Evolutionary conservation across 768 basidiomycete species (phyloP).

Genomic region (Cystoderma amianthinum): DNA sequence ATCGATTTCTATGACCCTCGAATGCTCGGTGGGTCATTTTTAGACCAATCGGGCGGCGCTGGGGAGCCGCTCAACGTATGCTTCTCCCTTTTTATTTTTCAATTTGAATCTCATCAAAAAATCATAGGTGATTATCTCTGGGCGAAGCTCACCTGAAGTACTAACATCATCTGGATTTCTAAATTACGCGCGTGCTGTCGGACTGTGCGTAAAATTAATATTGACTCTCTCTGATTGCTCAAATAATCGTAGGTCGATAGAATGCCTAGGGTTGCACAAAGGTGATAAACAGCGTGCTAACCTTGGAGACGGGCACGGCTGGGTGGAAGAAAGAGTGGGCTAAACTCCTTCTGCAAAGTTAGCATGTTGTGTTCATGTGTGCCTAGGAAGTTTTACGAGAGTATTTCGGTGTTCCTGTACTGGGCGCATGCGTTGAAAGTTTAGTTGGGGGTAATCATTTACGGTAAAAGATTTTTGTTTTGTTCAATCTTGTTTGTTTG

Average conservation of each 20-base stretch:
- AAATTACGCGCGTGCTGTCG: slow-evolving; percentile 46
- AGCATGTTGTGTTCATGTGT: too few relatives aligned
- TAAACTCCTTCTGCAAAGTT: too few relatives aligned
- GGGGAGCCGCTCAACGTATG: slow-evolving; percentile 20
- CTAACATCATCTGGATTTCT: slow-evolving; percentile 39
- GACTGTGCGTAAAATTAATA: slow-evolving; percentile 29
- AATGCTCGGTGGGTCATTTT: slow-evolving; percentile 11
- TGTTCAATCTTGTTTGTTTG: neutral
- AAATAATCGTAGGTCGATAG: slow-evolving; percentile 26
- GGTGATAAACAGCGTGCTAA: slow-evolving; percentile 54
- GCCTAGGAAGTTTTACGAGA: slow-evolving; percentile 62
- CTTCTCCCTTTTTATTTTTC: slow-evolving; percentile 12
- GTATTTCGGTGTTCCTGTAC: slow-evolving; percentile 55
- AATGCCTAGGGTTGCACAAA: slow-evolving; percentile 60
- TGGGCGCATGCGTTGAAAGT: slow-evolving; percentile 68
- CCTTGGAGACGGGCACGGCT: slow-evolving; percentile 64
- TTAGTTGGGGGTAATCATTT: slow-evolving; percentile 66
- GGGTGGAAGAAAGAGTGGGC: slow-evolving; percentile 28
- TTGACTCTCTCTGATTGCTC: slow-evolving; percentile 1
- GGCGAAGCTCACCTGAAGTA: slow-evolving; percentile 38
- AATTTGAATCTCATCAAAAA: neutral
- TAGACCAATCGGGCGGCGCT: slow-evolving; percentile 15
- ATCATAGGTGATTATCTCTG: slow-evolving; percentile 49
- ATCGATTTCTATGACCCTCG: slow-evolving; percentile 8
- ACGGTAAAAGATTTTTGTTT: slow-evolving; percentile 37